Conservation (phyloP, 2,329 filamentous ascomycete species). For the Hortaea sp. region DNA sequence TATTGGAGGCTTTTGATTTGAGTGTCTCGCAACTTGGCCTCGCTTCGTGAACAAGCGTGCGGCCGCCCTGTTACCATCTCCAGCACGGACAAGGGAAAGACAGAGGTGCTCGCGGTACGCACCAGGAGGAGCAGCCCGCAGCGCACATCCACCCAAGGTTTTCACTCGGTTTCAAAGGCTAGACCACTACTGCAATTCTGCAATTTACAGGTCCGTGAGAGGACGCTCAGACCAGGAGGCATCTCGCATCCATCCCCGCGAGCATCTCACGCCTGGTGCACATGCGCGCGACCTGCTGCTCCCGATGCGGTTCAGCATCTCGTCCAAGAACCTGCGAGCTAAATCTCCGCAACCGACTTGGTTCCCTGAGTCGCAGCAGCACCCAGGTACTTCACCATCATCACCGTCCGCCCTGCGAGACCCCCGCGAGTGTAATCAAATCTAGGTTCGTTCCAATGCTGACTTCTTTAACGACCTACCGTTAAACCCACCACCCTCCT, state of each 20-base stretch:
- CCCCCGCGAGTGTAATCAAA: background rate
- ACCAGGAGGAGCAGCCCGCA: no score
- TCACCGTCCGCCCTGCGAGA: no score
- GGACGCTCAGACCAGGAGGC: constrained; percentile 1
- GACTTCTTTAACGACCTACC: constrained; percentile 4
- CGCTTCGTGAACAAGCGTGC: no score
- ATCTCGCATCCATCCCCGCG: background rate
- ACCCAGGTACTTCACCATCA: constrained; percentile 2
- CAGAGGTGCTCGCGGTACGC: no score
- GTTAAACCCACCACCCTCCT: constrained; percentile 2
- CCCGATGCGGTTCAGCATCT: constrained; percentile 1
- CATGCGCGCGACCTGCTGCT: background rate
- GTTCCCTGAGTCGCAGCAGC: constrained; percentile 4
- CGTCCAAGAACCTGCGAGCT: constrained; percentile 2
- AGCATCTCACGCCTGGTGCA: background rate
- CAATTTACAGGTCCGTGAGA: background rate
- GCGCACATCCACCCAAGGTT: background rate
- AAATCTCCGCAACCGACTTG: constrained; percentile 6
- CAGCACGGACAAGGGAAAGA: no score
- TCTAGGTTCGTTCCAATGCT: background rate
- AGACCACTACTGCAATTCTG: background rate
- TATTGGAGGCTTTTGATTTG: no score
- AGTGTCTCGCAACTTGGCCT: no score
- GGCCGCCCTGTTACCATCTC: no score
- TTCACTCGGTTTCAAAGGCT: background rate